Conservation (phyloP, 1,139 yeast genomes). For the Saccharomyces hybrid region DNA sequence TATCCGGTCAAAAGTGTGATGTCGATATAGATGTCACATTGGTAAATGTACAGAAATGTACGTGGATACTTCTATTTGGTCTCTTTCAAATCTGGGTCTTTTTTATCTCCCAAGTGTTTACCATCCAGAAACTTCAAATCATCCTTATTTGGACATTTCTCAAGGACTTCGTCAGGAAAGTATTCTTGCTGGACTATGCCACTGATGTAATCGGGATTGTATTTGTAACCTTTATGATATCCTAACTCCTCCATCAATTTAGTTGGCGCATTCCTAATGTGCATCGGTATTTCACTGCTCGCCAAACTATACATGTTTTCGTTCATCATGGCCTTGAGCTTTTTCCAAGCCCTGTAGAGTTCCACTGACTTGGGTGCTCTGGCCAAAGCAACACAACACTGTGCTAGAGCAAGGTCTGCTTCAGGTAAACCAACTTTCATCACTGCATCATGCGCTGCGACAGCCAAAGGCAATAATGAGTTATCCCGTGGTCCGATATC, state of each 20-base stretch:
- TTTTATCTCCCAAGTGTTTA: conserved; percentile 37
- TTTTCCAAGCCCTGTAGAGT: conserved; percentile 69
- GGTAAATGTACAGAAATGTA: neutral
- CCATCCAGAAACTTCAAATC: conserved; percentile 34
- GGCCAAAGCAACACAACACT: conserved; percentile 84
- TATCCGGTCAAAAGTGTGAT: neutral
- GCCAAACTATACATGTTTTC: conserved; percentile 56
- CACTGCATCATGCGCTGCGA: conserved; percentile 77
- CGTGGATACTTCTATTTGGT: neutral
- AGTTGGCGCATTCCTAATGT: conserved; percentile 91
- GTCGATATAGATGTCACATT: neutral
- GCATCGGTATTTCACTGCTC: conserved; percentile 63
- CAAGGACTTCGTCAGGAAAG: conserved; percentile 47
- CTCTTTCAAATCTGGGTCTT: conserved; percentile 31
- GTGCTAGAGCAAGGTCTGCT: conserved; percentile 83
- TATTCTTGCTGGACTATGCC: conserved; percentile 71
- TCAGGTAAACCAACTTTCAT: conserved; percentile 97
- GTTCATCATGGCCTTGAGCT: conserved; percentile 50
- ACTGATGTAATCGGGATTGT: conserved; percentile 68
- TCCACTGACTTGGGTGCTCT: conserved; percentile 79
- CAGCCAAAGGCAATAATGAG: conserved; percentile 75
- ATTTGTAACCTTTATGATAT: conserved; percentile 75
- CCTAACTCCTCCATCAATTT: conserved; percentile 81
- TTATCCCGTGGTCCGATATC: conserved; percentile 83
- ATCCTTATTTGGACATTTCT: conserved; percentile 19